These are phyloP conservation scores for Yamadazyma insecticola DNA, from an alignment of 805 yeast genomes.

Conservation along the genomic window DNA sequence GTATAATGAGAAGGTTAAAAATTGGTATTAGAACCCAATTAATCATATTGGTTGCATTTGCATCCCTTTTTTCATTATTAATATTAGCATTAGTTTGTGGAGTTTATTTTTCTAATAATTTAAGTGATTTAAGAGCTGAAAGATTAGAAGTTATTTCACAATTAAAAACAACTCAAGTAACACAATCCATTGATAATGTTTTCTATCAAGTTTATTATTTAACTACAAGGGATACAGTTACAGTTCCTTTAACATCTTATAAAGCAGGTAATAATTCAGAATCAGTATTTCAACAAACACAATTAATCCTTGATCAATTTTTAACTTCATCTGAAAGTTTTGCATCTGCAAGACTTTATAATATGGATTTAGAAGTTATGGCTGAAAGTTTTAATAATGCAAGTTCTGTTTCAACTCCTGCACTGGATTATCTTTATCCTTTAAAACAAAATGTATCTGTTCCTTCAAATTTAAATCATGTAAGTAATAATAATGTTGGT, in stretches of 20 bases:
- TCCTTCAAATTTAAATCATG: conserved; percentile 42
- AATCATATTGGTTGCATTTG: conserved; percentile 62
- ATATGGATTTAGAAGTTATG: conserved; percentile 49
- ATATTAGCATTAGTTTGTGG: conserved; percentile 72
- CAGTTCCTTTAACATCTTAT: conserved; percentile 54
- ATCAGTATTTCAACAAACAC: conserved; percentile 41
- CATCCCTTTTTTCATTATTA: conserved; percentile 64
- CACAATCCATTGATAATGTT: conserved; percentile 57
- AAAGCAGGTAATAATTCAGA: conserved; percentile 68
- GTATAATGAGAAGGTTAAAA: conserved; percentile 41
- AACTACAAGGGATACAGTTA: conserved; percentile 56
- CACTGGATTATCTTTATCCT: conserved; percentile 43
- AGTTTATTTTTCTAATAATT: conserved; percentile 63
- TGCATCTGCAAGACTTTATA: conserved; percentile 64
- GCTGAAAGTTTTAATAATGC: conserved; percentile 26
- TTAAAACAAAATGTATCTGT: conserved; percentile 41
- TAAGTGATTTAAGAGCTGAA: conserved; percentile 60
- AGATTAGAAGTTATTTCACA: conserved; percentile 75
- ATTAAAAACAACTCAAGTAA: conserved; percentile 73
- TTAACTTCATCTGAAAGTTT: conserved; percentile 60
- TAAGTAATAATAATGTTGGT: conserved; percentile 11
- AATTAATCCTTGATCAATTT: conserved; percentile 49
- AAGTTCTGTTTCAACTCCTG: conserved; percentile 20
- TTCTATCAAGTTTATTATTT: conserved; percentile 69
- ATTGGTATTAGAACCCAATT: conserved; percentile 75